Percentiles rank a stretch among this genome's conserved stretches.
These are phyloP conservation scores for Leptosphaerulina australis DNA, from an alignment of 2,329 filamentous ascomycete species.

Conservation along the genomic window DNA sequence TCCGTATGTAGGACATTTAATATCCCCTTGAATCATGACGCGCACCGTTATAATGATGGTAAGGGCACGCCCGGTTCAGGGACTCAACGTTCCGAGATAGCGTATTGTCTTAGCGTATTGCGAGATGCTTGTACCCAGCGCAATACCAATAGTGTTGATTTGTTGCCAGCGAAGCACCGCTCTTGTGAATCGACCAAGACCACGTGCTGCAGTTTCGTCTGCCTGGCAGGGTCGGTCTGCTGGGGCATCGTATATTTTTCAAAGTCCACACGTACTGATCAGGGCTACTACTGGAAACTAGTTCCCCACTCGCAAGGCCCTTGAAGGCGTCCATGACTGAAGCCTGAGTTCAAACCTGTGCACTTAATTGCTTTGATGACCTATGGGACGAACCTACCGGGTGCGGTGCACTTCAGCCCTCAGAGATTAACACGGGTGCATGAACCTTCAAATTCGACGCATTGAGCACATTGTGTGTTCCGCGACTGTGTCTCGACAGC, in stretches of 20 bases:
- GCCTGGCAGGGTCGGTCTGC: background rate
- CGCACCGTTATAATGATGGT: background rate
- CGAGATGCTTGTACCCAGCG: background rate
- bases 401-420: constrained; percentile 2
- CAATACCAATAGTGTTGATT: background rate
- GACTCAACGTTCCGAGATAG: background rate
- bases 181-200: background rate
- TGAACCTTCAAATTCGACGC: background rate
- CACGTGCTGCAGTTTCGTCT: constrained; percentile 6
- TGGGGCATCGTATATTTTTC: background rate
- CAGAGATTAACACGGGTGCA: background rate
- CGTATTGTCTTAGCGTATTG: background rate
- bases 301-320: background rate
- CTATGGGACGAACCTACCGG: background rate
- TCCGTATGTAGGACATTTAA: background rate
- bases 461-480: background rate
- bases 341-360: background rate
- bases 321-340: background rate
- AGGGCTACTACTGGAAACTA: background rate
- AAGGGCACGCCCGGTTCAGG: background rate
- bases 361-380: background rate
- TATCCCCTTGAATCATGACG: background rate
- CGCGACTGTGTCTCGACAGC: constrained; percentile 7
- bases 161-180: constrained; percentile 1
- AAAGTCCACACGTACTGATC: background rate